phyloP scores from a whole-genome alignment of 768 basidiomycete species.

The Hebeloma cylindrosporum region DNA sequence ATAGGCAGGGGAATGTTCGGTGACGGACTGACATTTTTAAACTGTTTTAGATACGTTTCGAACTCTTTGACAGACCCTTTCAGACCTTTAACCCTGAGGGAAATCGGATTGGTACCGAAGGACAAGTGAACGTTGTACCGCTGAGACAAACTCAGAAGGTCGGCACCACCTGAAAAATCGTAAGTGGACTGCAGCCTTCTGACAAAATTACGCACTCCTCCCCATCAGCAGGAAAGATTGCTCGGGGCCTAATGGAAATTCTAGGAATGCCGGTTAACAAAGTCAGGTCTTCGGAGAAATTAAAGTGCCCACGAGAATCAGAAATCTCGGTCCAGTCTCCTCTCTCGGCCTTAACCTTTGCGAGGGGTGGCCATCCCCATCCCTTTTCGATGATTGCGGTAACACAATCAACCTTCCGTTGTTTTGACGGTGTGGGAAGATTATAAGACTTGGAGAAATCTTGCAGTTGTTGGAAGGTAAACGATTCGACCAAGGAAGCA shows the following conservation, averaged over 20 bases:
- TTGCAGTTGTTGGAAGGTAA: conserved; percentile 61
- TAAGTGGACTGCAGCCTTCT: not conserved
- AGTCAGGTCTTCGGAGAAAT: conserved; percentile 3
- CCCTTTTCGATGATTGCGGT: conserved; percentile 57
- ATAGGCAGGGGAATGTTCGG: not conserved
- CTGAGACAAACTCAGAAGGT: conserved; percentile 59
- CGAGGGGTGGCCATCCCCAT: conserved; percentile 71
- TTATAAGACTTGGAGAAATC: conserved; percentile 51
- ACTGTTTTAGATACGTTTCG: conserved; percentile 40
- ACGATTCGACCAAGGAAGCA: conserved; percentile 56
- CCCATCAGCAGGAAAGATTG: conserved; percentile 73
- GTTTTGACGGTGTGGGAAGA: conserved; percentile 32
- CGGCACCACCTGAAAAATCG: conserved; percentile 54
- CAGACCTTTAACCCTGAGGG: conserved; percentile 59
- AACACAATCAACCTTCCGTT: conserved; percentile 41
- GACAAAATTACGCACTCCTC: conserved; percentile 46
- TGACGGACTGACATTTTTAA: conserved; percentile 47
- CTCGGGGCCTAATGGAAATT: conserved; percentile 52
- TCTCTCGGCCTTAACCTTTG: conserved; percentile 48
- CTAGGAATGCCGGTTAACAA: conserved; percentile 33
- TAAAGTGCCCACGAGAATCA: conserved; percentile 31
- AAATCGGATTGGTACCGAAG: conserved; percentile 53
- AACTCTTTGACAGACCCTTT: conserved; percentile 51
- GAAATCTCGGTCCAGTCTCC: conserved; percentile 50
- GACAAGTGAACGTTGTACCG: conserved; percentile 63